These are phyloP conservation scores for Xerocomus amazonicus DNA, from an alignment of 1,284 basidiomycete species.

Conservation along the genomic window DNA sequence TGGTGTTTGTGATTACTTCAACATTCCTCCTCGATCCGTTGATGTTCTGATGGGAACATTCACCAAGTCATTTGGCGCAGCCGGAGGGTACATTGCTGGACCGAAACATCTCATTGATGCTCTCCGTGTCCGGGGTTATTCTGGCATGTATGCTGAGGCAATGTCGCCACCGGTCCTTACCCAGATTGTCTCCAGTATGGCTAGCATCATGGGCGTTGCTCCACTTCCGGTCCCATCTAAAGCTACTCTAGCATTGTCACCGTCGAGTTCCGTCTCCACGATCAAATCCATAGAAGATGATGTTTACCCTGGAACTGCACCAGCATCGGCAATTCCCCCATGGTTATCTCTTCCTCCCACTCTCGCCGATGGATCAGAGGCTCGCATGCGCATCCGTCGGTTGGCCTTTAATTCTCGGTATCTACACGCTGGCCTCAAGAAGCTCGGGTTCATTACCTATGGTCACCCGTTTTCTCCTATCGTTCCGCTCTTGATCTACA, in stretches of 20 bases:
- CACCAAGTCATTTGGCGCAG: conserved; percentile 97
- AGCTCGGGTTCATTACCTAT: conserved; percentile 97
- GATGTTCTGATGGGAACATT: conserved; percentile 99
- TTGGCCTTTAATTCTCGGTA: conserved; percentile 96
- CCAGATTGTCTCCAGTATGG: conserved; percentile 92
- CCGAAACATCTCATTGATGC: conserved; percentile 77
- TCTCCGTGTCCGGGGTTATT: conserved; percentile 80
- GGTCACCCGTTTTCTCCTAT: conserved; percentile 92
- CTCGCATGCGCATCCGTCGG: conserved; percentile 75
- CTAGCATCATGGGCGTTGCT: conserved; percentile 91
- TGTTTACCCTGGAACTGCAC: conserved; percentile 63
- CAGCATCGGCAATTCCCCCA: conserved; percentile 54
- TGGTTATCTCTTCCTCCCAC: conserved; percentile 72
- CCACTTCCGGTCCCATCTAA: conserved; percentile 45
- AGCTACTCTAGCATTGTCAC: conserved; percentile 22
- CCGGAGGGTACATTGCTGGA: conserved; percentile 94
- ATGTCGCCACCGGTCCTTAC: conserved; percentile 90
- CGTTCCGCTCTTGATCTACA: conserved; percentile 90
- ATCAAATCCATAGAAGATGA: conserved; percentile 35
- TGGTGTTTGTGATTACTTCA: conserved; percentile 95
- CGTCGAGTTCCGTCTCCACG: conserved; percentile 33
- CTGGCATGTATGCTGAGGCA: conserved; percentile 86
- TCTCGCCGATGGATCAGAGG: conserved; percentile 81
- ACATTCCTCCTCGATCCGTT: conserved; percentile 74
- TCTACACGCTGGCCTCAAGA: conserved; percentile 81